Base-by-base conservation (phyloP, 805 yeast species). In the Kazachstania bromeliacearum region DNA sequence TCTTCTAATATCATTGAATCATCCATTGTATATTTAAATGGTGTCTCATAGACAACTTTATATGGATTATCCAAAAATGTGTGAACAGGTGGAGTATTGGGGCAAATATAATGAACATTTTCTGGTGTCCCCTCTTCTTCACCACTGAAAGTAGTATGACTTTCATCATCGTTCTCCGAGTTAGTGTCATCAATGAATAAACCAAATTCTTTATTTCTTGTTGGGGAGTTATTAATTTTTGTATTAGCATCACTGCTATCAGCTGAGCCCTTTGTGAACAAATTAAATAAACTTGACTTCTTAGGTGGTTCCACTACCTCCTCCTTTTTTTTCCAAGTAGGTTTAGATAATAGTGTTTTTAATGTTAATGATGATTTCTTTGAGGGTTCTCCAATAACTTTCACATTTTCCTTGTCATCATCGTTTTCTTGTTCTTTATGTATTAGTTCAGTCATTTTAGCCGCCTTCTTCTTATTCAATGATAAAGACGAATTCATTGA, bases 41-140 rank as follows among this genome's bases (percentile, higher is more conserved):
- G 51, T 3, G 44, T 41, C 10, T 51, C 53, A 37, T 48, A 53
- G 12, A 51, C 54, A 34, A 38, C 44, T 12, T 47, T 49, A 31
- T 53, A 53, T 5, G 51, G 49, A 33, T 40, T 45, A 21, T 38
- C 39, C 21, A n/a, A n/a, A n/a, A n/a, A n/a, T n/a, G n/a, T n/a
- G n/a, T n/a, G n/a, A n/a, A n/a, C n/a, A n/a, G n/a, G n/a, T n/a
- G n/a, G n/a, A n/a, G n/a, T n/a, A n/a, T n/a, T n/a, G n/a, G n/a
- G n/a, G n/a, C n/a, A n/a, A n/a, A n/a, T n/a, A n/a, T n/a, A n/a
- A n/a, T n/a, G n/a, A n/a, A 27, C 27, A 10, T 19, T 21, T 18
- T 13, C 9, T 29, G 6, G 9, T 12, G 12, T 7, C 10, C 15
- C 5, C n/a, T 13, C 18, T 4, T n/a, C 15, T 18, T 10, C 12